These are phyloP conservation scores for Phytophthora podocarpi DNA, from an alignment of 352 stramenopile species.

Conservation along the genomic window DNA sequence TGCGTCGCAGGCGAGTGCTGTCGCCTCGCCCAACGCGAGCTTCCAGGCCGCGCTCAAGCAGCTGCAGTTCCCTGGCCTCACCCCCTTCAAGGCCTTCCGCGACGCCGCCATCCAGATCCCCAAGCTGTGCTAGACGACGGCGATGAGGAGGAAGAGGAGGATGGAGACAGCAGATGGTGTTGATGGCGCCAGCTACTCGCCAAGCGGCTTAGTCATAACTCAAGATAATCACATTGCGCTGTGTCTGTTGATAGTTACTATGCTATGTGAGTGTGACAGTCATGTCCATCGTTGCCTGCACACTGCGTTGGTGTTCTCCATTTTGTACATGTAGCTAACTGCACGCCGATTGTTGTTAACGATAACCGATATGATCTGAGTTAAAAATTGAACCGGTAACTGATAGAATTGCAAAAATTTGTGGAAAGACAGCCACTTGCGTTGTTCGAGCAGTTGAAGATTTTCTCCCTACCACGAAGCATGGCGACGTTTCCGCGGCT, in stretches of 20 bases:
- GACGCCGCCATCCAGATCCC: constrained; percentile 72
- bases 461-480: background rate
- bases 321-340: too few species aligned
- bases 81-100: constrained; percentile 80
- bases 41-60: constrained; percentile 93
- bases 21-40: constrained; percentile 92
- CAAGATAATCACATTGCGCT: constrained; percentile 30
- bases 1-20: constrained; percentile 25
- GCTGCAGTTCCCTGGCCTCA: constrained; percentile 92
- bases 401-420: constrained; percentile 6
- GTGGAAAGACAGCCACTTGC: constrained; percentile 12
- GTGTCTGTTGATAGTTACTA: constrained; percentile 11
- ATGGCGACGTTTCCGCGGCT: constrained; percentile 7
- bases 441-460: constrained; percentile 19
- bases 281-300: too few species aligned
- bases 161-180: background rate
- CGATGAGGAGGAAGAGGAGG: background rate
- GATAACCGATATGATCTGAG: too few species aligned
- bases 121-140: constrained; percentile 72
- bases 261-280: background rate
- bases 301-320: background rate
- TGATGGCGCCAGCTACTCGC: background rate
- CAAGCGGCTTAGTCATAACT: constrained; percentile 27
- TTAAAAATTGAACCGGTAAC: too few species aligned
- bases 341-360: too few species aligned